Base-by-base conservation (phyloP, 2,329 filamentous ascomycete genomes). In the Nothopassalora personata region DNA sequence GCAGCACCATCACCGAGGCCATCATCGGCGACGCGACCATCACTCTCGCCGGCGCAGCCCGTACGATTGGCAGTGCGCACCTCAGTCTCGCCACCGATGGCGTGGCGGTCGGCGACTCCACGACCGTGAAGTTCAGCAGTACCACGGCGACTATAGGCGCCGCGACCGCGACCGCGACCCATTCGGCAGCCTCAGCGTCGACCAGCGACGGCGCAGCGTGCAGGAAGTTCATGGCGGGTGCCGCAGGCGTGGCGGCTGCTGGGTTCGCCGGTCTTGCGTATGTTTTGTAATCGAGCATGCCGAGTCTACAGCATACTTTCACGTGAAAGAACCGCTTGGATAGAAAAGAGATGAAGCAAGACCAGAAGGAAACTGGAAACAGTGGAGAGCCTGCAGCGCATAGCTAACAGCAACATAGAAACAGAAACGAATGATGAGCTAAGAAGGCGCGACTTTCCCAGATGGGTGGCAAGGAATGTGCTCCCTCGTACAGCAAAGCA, bases 1-100 rank as follows among this genome's bases (percentile, higher is more conserved):
- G 60, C 34, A 59, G 53, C 55, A 61, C 52, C 28, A 56, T 59
- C 46, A 63, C 63, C n/a, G 58, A 65, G 50, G 63, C 62, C 33
- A 53, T 66, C 28, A 19, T 65, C n/a, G 64, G 59, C 15, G 54
- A 55, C 18, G 33, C 48, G 52, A 67, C 65, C 3, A 52, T 67
- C 31, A 62, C 62, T 6, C 56, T 63, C 15, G 60, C 60, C 28
- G 63, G 58, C 28, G 45, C 62, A n/a, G 61, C 50, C 5, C 59
- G 57, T 5, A 66, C 64, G 5, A 39, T 67, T 30, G 62, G 56
- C 46, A 54, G 59, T 9, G 51, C 51, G 23, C 54, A 49, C 6
- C 52, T 65, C 48, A 62, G 59, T 46, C 55, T 65, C 31, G 59
- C 51, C 15, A 58, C 43, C 27, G 57, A 47, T 49, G 64, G 64